Evolutionary conservation across 2,329 filamentous ascomycete genomes (phyloP), one percentile per base, ranked within the genome.

Genomic region (Alternaria brassicicola): DNA sequence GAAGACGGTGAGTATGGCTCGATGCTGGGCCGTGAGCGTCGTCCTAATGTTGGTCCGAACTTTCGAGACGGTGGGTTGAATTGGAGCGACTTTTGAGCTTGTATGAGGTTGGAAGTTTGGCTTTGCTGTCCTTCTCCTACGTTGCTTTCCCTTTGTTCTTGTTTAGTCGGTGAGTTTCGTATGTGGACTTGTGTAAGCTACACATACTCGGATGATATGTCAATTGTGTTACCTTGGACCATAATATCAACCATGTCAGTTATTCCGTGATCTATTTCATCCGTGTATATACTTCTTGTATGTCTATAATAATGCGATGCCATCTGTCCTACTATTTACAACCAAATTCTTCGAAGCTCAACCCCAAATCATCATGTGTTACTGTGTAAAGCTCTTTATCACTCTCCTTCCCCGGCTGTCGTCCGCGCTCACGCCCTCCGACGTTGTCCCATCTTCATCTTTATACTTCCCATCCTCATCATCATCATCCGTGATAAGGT

Each of bases 401-500:
- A 54, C 25, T 4, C 21, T 55, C 19, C 45, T 54, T 4, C 23
- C 28, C 9, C 33, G 6, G 13, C 5, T 30, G 8, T 7, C 55
- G n/a, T 33, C 21, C 7, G 13, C 33, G 0, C 26, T 31, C 3
- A 19, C 33, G 0, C 19, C 39, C 4, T 45, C 28, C 9, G 12
- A 25, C 0, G 38, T 45, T 12, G 38, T 26, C 9, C 25, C 25
- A 15, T 23, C 38, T 6, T 35, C 19, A 42, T 58, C 51, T 12
- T 33, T 49, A 7, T 59, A 57, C 9, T 13, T 38, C 4, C 49
- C 51, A 9, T 17, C 17, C 19, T 52, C 36, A 3, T 31, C 45
- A 3, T 31, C 45, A 2, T 58, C 51, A 8, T 25, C 46, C 6
- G 38, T 23, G 9, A 55, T 1, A 2, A 55, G 33, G 7, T 90